Base-by-base conservation (phyloP, 1,284 basidiomycete species). In the Papiliotrema laurentii region DNA sequence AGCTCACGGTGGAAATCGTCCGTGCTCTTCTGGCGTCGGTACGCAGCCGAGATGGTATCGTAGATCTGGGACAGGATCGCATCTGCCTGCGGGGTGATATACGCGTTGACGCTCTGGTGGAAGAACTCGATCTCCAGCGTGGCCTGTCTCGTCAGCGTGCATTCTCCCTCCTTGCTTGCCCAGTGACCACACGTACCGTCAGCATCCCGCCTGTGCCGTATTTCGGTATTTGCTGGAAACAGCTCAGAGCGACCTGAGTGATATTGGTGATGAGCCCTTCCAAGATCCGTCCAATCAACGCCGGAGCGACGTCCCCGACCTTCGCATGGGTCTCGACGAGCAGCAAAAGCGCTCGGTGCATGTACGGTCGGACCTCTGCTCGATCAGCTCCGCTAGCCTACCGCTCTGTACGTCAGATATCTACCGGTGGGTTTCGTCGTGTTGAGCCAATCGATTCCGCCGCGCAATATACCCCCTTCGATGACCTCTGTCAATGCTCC, bases 141-240 rank as follows among this genome's bases (percentile, higher is more conserved):
- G 2, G 96, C 94, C 86, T 96, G 65, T 54, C 42, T 31, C 43
- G 43, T 49, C 39, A 50, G 47, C 35, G 26, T 37, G 3, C 24
- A 6, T 34, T 42, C 10, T 19, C 16, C 19, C 4, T 37, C 49
- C 27, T 16, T 10, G 11, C 18, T 11, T 31, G 28, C 21, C 22
- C 14, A 43, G 25, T 45, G 18, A 28, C 21, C 18, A 31, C 10
- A 79, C 85, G 56, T 69, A 92, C 90, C 53, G 89, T 83, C 28
- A 99, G 79, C 96, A 98, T 98, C 11, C 96, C 96, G 39, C 96
- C 96, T 83, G 96, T 96, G 16, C 94, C 92, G 65, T 97, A 97
- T 34, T 84, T 80, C 58, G 83, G 83, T 27, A 98, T 84, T 68
- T 88, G 83, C 54, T 81, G 81, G 81, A 98, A 96, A 65, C 84